phyloP scores from a whole-genome alignment of 345 rosid genomes.

The Eucalyptus sideroxylon region DNA sequence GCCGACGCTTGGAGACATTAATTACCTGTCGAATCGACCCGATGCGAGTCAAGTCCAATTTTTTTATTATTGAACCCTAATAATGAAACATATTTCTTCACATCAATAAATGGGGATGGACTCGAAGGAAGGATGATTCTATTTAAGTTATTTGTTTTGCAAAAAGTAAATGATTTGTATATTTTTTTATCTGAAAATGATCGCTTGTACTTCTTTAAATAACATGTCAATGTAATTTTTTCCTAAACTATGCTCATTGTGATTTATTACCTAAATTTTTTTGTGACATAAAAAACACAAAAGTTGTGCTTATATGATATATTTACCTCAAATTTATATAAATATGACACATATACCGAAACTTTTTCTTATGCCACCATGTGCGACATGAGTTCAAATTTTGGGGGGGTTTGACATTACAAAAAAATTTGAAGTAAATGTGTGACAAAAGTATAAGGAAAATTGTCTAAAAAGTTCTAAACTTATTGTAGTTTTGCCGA shows the following conservation, averaged over 20 bases:
- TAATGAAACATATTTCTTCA: neutral
- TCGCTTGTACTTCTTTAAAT: neutral
- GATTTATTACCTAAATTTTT: too few relatives aligned
- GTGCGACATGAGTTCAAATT: too few relatives aligned
- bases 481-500: too few relatives aligned
- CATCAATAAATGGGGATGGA: neutral
- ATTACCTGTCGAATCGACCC: neutral
- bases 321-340: too few relatives aligned
- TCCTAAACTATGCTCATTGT: neutral
- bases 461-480: too few relatives aligned
- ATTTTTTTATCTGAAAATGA: too few relatives aligned
- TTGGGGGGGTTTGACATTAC: too few relatives aligned
- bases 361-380: too few relatives aligned
- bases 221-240: neutral
- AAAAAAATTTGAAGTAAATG: too few relatives aligned
- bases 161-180: neutral
- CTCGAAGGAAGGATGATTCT: neutral
- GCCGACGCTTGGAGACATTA: neutral
- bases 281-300: neutral
- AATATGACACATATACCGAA: too few relatives aligned
- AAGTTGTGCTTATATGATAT: too few relatives aligned
- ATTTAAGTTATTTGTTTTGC: neutral
- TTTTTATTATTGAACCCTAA: neutral
- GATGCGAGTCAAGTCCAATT: neutral
- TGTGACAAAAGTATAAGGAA: too few relatives aligned